These are phyloP conservation scores for Apiospora hydei DNA, from an alignment of 2,329 filamentous ascomycete genomes.

Conservation along the genomic window DNA sequence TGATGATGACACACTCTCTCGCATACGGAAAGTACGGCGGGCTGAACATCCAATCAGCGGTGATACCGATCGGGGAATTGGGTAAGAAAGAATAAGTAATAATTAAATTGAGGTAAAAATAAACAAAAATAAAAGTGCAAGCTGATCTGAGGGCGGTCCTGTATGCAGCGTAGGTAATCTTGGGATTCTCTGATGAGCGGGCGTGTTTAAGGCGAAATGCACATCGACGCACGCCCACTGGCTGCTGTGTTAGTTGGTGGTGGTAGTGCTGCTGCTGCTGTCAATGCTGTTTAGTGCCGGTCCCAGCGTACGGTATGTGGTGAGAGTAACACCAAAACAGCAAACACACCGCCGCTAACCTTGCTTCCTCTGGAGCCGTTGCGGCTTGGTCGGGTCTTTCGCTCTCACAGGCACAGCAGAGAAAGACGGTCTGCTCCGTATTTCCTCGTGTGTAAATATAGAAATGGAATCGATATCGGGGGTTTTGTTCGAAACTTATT, in stretches of 20 bases:
- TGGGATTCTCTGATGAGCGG: not conserved
- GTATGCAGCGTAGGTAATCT: not conserved
- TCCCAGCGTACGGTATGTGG: not conserved
- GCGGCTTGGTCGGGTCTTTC: not conserved
- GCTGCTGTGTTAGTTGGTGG: not conserved
- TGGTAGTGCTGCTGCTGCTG: not conserved
- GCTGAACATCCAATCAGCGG: not conserved
- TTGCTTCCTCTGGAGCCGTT: not conserved
- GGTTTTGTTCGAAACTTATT: not conserved
- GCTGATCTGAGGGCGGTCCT: not conserved
- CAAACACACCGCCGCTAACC: conserved; percentile 11
- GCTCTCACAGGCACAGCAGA: not conserved
- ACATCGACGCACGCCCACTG: not conserved
- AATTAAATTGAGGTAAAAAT: conserved; percentile 31
- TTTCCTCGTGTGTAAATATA: conserved; percentile 1
- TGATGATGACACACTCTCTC: not conserved
- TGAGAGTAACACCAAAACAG: conserved; percentile 18
- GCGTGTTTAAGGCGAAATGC: not conserved
- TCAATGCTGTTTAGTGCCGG: not conserved
- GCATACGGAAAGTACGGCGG: conserved; percentile 13
- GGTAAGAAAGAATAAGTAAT: not conserved
- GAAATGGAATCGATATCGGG: not conserved
- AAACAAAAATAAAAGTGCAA: conserved; percentile 34
- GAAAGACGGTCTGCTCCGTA: not conserved
- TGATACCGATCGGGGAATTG: not conserved